Percentiles rank a stretch among this genome's conserved stretches.
phyloP scores from a whole-genome alignment of 495 filamentous ascomycete genomes.

The Lentithecium fluviatile region DNA sequence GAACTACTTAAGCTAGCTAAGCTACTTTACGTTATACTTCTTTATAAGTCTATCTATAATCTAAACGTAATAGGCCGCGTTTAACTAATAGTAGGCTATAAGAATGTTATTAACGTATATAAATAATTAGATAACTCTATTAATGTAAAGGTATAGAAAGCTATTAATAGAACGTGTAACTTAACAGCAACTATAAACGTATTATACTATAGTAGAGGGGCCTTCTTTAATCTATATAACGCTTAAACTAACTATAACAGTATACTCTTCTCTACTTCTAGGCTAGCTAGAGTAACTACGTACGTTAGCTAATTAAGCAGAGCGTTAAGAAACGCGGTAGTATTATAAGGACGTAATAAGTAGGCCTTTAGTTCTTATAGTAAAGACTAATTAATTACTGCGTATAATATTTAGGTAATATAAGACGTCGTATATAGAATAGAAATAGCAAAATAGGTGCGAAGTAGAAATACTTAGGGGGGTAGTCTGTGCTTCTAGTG shows the following conservation, averaged over 20 bases:
- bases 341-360: constrained; percentile 14
- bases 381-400: no score
- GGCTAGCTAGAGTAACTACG: neutral
- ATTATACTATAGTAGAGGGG: constrained; percentile 21
- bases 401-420: no score
- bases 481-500: no score
- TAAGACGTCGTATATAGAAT: no score
- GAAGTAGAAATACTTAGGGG: no score
- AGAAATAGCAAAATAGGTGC: no score
- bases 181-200: constrained; percentile 1
- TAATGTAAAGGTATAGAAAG: neutral
- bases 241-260: neutral
- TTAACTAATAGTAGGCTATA: no score
- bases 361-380: neutral
- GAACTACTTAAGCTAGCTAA: neutral
- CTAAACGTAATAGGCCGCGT: no score
- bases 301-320: neutral
- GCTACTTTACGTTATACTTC: neutral
- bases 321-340: constrained; percentile 13
- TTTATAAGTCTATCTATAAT: neutral
- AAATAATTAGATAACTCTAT: neutral
- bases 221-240: constrained; percentile 23
- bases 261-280: neutral
- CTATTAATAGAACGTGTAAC: neutral
- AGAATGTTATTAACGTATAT: no score